Evolutionary conservation across 2,329 filamentous ascomycete species (phyloP), one percentile per base, ranked within the genome.

Genomic region (Alternaria dauci): DNA sequence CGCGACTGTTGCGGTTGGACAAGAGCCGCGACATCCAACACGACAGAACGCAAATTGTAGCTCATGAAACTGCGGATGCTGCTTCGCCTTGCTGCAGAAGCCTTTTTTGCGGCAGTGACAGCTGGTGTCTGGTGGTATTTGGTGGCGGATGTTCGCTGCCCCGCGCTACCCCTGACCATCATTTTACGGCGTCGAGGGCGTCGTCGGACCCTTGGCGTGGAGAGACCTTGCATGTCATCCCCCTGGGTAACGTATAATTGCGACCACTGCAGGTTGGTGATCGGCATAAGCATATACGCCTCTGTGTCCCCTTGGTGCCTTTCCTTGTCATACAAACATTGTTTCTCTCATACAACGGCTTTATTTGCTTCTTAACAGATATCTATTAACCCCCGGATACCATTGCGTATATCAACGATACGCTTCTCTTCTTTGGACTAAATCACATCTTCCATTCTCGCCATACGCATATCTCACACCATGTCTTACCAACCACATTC

Each of bases 191-290:
- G 50, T 54, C 41, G 46, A 60, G 58, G 53, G 55, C 52, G 50
- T 54, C 52, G 50, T 54, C 41, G 46, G 34, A 58, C 23, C 50
- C 52, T 54, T 68, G 61, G 65, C 65, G 61, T 65, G 61, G 58
- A 62, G 61, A 61, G 36, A 59, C 55, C 55, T 52, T 47, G 58
- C 53, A 46, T 42, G 54, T 26, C 46, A 34, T 50, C 55, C 52
- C 67, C 69, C 68, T 71, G 69, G 61, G 54, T 59, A 52, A 62
- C 55, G 62, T 70, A 67, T 68, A 68, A 66, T 62, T 56, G 58
- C 58, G 61, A 62, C 55, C 55, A 55, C 63, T 43, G 61, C 59
- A 65, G 60, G 62, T 63, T 55, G 62, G 54, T 61, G 63, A 63
- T 66, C 63, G 58, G 63, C 66, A 69, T 69, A 67, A 68, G 59